These are phyloP conservation scores for Erigeron canadensis DNA, from an alignment of 129 eudicot species.

Conservation along the genomic window DNA sequence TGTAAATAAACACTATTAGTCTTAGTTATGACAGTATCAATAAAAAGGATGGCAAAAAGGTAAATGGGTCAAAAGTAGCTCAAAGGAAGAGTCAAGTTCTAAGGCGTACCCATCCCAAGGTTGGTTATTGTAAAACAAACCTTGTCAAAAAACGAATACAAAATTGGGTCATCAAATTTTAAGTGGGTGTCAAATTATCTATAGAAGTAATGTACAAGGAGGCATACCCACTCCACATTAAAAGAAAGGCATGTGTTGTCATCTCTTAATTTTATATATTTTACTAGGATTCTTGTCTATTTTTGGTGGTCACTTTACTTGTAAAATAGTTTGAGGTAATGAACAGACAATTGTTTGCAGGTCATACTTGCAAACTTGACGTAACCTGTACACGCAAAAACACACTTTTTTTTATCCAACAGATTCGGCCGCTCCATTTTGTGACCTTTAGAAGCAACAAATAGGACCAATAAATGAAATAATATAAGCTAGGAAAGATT, in stretches of 20 bases:
- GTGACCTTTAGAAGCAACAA: neutral
- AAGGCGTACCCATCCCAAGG: neutral
- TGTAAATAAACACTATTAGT: too few relatives aligned
- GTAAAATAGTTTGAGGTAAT: neutral
- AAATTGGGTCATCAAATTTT: too few relatives aligned
- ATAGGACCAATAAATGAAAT: neutral
- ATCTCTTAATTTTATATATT: too few relatives aligned
- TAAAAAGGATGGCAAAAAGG: neutral
- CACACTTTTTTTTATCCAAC: neutral
- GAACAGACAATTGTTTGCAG: neutral
- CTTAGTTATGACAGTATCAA: too few relatives aligned
- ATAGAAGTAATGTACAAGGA: too few relatives aligned
- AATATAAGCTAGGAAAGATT: constrained; percentile 2
- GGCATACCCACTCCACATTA: too few relatives aligned
- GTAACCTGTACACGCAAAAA: neutral
- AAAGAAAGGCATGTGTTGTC: too few relatives aligned
- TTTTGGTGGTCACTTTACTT: neutral
- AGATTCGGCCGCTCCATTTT: neutral
- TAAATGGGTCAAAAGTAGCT: neutral
- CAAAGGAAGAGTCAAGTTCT: neutral
- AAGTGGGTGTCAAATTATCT: too few relatives aligned
- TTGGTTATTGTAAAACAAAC: neutral
- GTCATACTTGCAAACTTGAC: neutral
- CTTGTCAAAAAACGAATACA: too few relatives aligned
- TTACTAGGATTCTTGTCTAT: neutral